Base-by-base conservation (phyloP, 441 rosid species). In the Populus hybrid region DNA sequence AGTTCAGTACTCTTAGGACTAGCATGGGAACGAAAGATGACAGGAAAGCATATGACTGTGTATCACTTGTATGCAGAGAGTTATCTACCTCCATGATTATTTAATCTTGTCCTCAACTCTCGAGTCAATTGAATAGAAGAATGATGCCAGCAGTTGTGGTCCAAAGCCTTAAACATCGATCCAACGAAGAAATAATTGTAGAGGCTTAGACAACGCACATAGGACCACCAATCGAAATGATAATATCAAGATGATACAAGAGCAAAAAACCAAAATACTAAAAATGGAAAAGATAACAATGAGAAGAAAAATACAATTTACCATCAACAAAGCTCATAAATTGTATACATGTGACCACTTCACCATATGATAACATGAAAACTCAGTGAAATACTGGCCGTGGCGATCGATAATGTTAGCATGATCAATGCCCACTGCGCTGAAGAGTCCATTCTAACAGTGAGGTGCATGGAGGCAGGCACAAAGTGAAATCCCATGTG, bases 141-240 rank as follows among this genome's bases (percentile, higher is more conserved):
- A 75, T 83, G 79, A 82, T 82, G 86, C 81, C 82, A 73, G 83
- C 72, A 63, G 70, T 67, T 72, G 86, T 85, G 91, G 86, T 82
- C 89, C 86, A 79, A 66, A 19, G 53, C 59, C 40, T 59, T 63
- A 74, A 70, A 50, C 71, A 18, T 53, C 61, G 21, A 73, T 72
- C 69, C 85, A 77, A n/a, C 61, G 69, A 79, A 72, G 79, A 79
- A 50, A 53, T 53, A 69, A 74, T 79, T 76, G 75, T 46, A 63
- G 32, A 16, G 72, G 34, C 46, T 71, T n/a, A 30, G 32, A 30
- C 32, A 76, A 72, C 19, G 35, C 32, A 14, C 19, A 74, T 72
- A 72, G 89, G 87, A 83, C 87, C 90, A 79, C 82, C 79, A 6
- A 6, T 53, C 61, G 61, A 75, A 71, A n/a, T 71, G 78, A 80